Evolutionary conservation across 2,329 filamentous ascomycete genomes (phyloP), one percentile per base, ranked within the genome.

Genomic region (Sporothrix globosa): DNA sequence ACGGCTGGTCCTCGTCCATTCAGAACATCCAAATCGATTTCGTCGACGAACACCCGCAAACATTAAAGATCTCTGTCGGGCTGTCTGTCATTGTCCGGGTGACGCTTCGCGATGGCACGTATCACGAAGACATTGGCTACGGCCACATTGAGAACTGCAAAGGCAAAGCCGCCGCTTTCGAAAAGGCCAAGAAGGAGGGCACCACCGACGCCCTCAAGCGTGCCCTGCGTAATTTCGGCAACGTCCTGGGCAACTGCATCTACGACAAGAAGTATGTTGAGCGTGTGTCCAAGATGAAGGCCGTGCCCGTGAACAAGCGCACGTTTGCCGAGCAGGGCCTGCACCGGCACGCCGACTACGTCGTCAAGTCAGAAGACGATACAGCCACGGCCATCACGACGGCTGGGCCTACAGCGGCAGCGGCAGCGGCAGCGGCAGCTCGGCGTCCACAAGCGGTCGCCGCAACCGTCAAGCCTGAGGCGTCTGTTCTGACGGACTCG

Each of bases 121-220:
- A 89, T 78, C 96, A 98, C 78, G 96, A 99, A 86, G 96, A 99
- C 78, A 91, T 98, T 73, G 96, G 96, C 39, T 99, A 99, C 77
- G 96, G 96, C 9, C 92, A 96, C 75, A 97, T 97, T 75, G 95
- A 98, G 80, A 99, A 99, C 77, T 93, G 91, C 79, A 96, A 95
- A 81, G 92, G 92, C 70, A 99, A 99, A 82, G 95, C 94, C 3
- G 91, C 92, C 67, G 96, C 95, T 0, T 99, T 98, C 77, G 96
- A 99, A 79, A 99, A 99, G 81, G 94, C 96, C 0, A 99, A 98
- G 83, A 99, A 99, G 79, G 94, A 98, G 82, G 96, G 93, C 9
- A 96, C 93, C 2, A 98, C 96, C 11, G 96, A 99, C 81, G 96
- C 90, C 1, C 79, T 99, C 77, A 99, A 99, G 81, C 87, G 96